Evolutionary conservation across 2,329 filamentous ascomycete species (phyloP), one percentile per base, ranked within the genome.

Genomic region (Cladosporium sp.): DNA sequence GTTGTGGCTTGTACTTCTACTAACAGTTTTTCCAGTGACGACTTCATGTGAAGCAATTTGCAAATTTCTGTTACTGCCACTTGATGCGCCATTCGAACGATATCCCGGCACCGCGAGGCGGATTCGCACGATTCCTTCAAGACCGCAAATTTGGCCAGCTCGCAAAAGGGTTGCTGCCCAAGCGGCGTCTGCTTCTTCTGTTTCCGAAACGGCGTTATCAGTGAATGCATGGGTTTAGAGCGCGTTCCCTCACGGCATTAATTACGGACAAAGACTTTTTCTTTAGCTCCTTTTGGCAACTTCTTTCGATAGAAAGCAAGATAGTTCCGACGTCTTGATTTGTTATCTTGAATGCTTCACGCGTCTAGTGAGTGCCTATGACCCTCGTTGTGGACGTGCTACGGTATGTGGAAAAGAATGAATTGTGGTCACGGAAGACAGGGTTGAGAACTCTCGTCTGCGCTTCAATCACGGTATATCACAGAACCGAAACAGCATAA

Each of bases 21-120:
- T 74, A 65, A 74, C 68, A n/a, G 21, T 18, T 8, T 47, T 47
- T 4, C 58, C 65, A 90, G 88, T 75, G 88, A 89, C 72, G 88
- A 91, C 78, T 91, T 91, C 74, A 91, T 91, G 88, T 91, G 86
- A 90, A 55, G 66, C 62, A 30, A 51, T 47, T 59, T 36, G 34
- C 63, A 52, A 28, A 12, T 21, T 52, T 54, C 51, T 41, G 28
- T 36, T 18, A 36, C 47, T 52, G 44, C 59, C 59, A 62, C 28
- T 52, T 62, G 59, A 62, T 32, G 28, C 44, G 24, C 15, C 24
- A 32, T 32, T 62, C 30, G 44, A 30, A 57, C 60, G 60, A 64
- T 44, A 44, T 55, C 36, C 60, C 34, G 14, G n/a, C 34, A 26
- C 21, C 44, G 44, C 44, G 30, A 62, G 59, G 44, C 59, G 44